phyloP scores from a whole-genome alignment of 345 rosid genomes.

The Gossypium thurberi region DNA sequence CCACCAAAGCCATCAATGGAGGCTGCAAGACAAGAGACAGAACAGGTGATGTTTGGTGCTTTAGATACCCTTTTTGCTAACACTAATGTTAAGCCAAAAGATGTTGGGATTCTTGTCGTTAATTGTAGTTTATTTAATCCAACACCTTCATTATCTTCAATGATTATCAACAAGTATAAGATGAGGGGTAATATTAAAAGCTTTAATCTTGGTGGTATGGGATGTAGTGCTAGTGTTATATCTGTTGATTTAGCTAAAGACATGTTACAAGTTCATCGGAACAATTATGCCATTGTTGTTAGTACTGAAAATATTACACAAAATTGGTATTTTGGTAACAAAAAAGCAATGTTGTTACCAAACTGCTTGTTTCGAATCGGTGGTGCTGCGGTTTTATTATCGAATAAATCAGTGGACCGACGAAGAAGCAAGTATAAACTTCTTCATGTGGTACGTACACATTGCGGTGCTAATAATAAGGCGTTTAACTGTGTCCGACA shows the following conservation, averaged over 20 bases:
- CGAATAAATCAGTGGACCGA: conserved; percentile 49
- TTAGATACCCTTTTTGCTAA: conserved; percentile 63
- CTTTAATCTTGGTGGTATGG: conserved; percentile 84
- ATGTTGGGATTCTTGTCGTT: conserved; percentile 75
- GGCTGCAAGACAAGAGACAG: conserved; percentile 83
- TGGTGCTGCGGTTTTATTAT: conserved; percentile 64
- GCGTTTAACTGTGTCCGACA: conserved; percentile 82
- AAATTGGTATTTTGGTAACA: conserved; percentile 93
- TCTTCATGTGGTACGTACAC: conserved; percentile 85
- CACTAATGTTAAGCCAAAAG: conserved; percentile 68
- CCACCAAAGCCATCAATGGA: conserved; percentile 83
- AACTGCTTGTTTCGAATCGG: conserved; percentile 87
- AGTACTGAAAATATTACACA: conserved; percentile 91
- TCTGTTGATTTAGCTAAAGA: conserved; percentile 77
- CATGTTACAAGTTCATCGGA: conserved; percentile 81
- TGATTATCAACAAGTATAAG: conserved; percentile 83
- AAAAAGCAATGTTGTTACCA: conserved; percentile 81
- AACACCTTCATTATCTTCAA: conserved; percentile 82
- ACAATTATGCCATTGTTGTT: conserved; percentile 76
- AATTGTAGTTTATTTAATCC: conserved; percentile 93
- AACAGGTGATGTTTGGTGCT: conserved; percentile 91
- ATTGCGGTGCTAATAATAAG: conserved; percentile 78
- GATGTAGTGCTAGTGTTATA: conserved; percentile 91
- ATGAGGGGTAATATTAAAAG: conserved; percentile 68
- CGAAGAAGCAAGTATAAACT: conserved; percentile 72